Conservation (phyloP, 108 stramenopile species). For the Cyclotella kingstonii region DNA sequence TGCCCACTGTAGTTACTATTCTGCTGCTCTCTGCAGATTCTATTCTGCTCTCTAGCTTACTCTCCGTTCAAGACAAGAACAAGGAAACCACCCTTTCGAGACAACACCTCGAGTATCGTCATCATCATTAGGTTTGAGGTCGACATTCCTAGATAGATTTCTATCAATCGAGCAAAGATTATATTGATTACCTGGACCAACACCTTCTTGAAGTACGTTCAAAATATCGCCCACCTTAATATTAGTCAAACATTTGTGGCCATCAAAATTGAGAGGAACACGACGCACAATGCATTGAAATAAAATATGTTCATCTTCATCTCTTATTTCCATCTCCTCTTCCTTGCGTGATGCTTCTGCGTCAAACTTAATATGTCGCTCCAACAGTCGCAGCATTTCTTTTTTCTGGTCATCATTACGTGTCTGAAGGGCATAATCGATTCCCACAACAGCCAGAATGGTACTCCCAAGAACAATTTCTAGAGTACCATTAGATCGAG, state of each 20-base stretch:
- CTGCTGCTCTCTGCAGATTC: not conserved
- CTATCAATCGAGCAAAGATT: constrained; percentile 63
- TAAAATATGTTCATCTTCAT: constrained; percentile 6
- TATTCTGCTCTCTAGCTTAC: not conserved
- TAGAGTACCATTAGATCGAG: constrained; percentile 36
- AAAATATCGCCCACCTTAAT: constrained; percentile 70
- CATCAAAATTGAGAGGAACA: constrained; percentile 46
- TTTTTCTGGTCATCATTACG: constrained; percentile 24
- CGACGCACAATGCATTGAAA: constrained; percentile 53
- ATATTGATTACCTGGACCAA: constrained; percentile 71
- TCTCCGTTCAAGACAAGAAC: constrained; percentile 52
- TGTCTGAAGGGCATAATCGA: constrained; percentile 33
- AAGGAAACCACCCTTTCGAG: constrained; percentile 80
- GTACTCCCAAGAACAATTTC: constrained; percentile 34
- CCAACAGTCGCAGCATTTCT: constrained; percentile 12
- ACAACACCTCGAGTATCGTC: constrained; percentile 9
- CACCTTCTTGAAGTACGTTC: constrained; percentile 64
- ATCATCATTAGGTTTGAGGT: constrained; percentile 3
- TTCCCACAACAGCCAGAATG: constrained; percentile 27
- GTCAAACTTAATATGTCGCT: constrained; percentile 26
- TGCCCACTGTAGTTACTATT: too few relatives aligned
- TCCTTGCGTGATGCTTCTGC: constrained; percentile 23
- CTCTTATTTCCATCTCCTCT: constrained; percentile 1
- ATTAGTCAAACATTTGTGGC: constrained; percentile 45
- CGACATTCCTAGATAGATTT: not conserved